phyloP scores from a whole-genome alignment of 768 basidiomycete species.

The Lentinula lateritia region DNA sequence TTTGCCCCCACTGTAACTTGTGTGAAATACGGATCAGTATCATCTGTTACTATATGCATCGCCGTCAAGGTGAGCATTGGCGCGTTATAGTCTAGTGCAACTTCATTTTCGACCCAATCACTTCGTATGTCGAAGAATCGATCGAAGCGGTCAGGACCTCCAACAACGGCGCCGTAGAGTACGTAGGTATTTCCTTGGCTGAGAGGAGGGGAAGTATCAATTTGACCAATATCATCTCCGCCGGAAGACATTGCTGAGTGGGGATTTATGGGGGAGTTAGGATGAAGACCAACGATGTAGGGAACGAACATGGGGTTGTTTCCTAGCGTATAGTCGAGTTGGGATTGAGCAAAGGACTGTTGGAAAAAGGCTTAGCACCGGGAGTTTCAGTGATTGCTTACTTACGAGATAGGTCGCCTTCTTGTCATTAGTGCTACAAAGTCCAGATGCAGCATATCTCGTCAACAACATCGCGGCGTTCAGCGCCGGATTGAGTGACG shows the following conservation, averaged over 20 bases:
- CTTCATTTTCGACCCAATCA: conserved; percentile 83
- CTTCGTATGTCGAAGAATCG: conserved; percentile 79
- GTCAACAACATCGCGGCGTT: conserved; percentile 82
- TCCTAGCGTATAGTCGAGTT: conserved; percentile 80
- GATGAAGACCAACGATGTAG: conserved; percentile 85
- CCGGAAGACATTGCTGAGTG: conserved; percentile 89
- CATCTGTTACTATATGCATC: conserved; percentile 64
- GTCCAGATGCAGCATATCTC: conserved; percentile 55
- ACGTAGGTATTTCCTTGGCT: conserved; percentile 59
- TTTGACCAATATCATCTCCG: conserved; percentile 59
- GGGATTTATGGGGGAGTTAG: conserved; percentile 87
- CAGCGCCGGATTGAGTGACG: conserved; percentile 80
- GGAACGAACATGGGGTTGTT: conserved; percentile 89
- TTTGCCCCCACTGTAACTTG: conserved; percentile 64
- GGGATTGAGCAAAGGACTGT: conserved; percentile 68
- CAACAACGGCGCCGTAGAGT: conserved; percentile 84
- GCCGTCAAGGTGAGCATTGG: conserved; percentile 85
- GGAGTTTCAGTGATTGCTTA: conserved; percentile 8
- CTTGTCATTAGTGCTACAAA: conserved; percentile 60
- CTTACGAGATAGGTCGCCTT: conserved; percentile 55
- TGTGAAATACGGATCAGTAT: conserved; percentile 73
- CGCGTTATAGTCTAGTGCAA: conserved; percentile 86
- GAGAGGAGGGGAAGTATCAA: conserved; percentile 59
- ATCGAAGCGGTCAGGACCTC: conserved; percentile 77
- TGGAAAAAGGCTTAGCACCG: background rate